Conservation (phyloP, 140 eudicot genomes). For the Oenanthe javanica region DNA sequence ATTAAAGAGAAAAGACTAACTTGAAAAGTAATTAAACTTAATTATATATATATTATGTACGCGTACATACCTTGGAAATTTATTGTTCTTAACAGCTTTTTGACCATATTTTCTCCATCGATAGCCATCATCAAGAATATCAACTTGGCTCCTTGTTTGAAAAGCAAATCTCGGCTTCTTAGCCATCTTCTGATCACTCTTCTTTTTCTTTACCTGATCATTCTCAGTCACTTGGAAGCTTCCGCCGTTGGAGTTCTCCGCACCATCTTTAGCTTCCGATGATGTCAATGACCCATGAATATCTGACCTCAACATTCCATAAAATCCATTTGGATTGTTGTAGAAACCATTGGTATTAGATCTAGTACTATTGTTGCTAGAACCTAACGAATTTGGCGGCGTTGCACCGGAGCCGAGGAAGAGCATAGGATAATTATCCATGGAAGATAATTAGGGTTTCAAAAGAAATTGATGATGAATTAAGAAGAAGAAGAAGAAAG, state of each 20-base stretch:
- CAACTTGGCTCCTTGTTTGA: slow-evolving; percentile 83
- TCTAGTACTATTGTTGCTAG: not conserved
- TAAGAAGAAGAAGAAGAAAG: not conserved
- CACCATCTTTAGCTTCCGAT: not conserved
- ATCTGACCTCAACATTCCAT: not conserved
- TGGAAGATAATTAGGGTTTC: not conserved
- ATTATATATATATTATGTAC: not conserved
- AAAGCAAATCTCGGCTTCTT: slow-evolving; percentile 61
- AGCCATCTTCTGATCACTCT: slow-evolving; percentile 35
- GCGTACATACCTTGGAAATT: slow-evolving; percentile 35
- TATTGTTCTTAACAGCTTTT: slow-evolving; percentile 54
- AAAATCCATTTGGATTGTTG: not conserved
- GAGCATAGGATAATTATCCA: slow-evolving; percentile 3
- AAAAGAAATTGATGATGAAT: not conserved
- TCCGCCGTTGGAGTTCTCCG: not conserved
- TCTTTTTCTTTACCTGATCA: slow-evolving; percentile 6
- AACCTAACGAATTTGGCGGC: not conserved
- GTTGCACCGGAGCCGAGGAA: not conserved
- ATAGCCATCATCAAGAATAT: slow-evolving; percentile 61
- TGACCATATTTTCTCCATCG: slow-evolving; percentile 65
- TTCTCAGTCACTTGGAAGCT: slow-evolving; percentile 2
- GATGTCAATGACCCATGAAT: not conserved
- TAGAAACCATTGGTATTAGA: not conserved
- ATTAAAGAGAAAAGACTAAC: not conserved
- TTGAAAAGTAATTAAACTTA: not conserved